Base-by-base conservation (phyloP, 208 protist genomes). In the Acanthamoeba rhysodes region DNA sequence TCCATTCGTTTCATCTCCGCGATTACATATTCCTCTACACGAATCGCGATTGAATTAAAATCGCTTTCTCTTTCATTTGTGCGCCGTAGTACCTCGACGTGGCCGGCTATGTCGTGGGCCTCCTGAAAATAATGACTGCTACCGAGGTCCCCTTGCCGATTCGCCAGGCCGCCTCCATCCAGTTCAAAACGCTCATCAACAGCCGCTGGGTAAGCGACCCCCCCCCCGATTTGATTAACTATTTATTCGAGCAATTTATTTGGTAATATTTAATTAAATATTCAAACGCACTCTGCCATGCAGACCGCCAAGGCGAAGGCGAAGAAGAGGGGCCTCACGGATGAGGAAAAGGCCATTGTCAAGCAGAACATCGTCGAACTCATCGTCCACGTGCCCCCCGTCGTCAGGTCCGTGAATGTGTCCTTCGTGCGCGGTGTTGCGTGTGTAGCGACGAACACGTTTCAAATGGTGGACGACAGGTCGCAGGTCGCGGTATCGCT, bases 331-430 rank as follows among this genome's bases (percentile, higher is more conserved):
- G 27, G 0, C 37, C 74, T 90, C 82, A 48, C 82, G 5, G 29
- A 62, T 6, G 82, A 68, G 50, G 82, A 90, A 34, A 90, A 90
- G 82, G 27, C 6, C 82, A 48, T 90, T 9, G 53, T 90, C 82
- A 90, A 90, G 82, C 82, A 90, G 82, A 90, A 90, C 53, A 68
- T 90, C 82, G 29, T 90, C 18, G 82, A 90, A 16, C 53, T 90
- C 50, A 90, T 90, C 82, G 48, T 59, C 53, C 82, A 66, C 50
- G 82, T 90, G 1, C 53, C 27, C 50, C 82, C 82, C 53, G 53
- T 59, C 16, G 53, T 90, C 24, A 62, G 82, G 82, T 90, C 45
- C 57, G 57, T 64, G 14, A 20, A 10, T 6, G 2, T 57, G 14
- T 4, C 53, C 9, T 18, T 10, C 53, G 10, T 6, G 53, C 9